Base-by-base conservation (phyloP, 805 yeast species). In the Candida vaughaniae region DNA sequence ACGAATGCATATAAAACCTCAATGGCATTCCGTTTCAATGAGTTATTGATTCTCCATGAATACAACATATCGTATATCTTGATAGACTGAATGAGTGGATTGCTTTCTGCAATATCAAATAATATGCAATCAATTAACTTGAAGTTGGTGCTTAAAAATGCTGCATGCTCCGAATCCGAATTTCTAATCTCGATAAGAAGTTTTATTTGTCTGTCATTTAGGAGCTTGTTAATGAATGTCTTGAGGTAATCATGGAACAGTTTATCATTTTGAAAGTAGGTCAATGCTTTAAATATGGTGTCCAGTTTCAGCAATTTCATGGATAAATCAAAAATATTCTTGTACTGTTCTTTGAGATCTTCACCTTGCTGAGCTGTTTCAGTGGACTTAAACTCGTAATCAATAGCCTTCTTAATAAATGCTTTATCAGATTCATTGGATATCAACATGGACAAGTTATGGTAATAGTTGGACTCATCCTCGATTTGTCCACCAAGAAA, bases 1-100 rank as follows among this genome's bases (percentile, higher is more conserved):
- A 68, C 57, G 39, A 66, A 68, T 35, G 46, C 44, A 41, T 67
- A 69, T 32, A 69, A 56, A 1, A 69, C 55, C 39, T 69, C 71
- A 17, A 58, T 51, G 1, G 73, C 65, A 3, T 66, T 66, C 35
- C 73, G 48, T 36, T 57, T 63, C 39, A 64, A 29, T 4, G 22
- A 16, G 2, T 66, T 65, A 37, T 55, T 53, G 11, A 68, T 51
- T 39, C 74, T 62, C 72, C 71, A 68, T 3, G 71, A 52, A 46
- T 62, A 68, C 17, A 66, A 46, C 32, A 62, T 57, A 46, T 68
- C 68, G 44, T 65, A 66, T 34, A 52, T 58, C 35, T 46, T 60
- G 19, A 66, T 49, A 1, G 71, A 53, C 23, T 47, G 50, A 1
- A 62, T 40, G 10, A 65, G 51, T 2, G 54, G 46, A 16, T 53